Percentiles rank a stretch among this genome's conserved stretches.
Conservation (phyloP, 1,139 yeast species). For the Citeromyces siamensis region DNA sequence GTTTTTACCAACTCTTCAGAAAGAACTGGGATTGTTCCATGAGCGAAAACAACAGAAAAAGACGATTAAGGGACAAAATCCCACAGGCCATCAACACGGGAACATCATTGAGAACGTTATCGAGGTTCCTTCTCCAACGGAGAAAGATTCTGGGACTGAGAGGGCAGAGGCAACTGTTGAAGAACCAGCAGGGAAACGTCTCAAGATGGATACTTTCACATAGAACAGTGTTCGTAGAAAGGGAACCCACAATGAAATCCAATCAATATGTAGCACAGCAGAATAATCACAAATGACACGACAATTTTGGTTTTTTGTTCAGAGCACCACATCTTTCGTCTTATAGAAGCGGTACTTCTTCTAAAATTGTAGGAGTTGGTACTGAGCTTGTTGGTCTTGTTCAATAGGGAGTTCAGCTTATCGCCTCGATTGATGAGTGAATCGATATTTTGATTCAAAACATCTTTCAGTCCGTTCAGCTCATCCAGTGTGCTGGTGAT, state of each 20-base stretch:
- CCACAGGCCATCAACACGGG: conserved; percentile 17
- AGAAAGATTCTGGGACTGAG: conserved; percentile 4
- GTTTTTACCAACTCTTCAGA: conserved; percentile 39
- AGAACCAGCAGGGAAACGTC: conserved; percentile 1
- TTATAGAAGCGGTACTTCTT: conserved; percentile 53
- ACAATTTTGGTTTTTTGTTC: conserved; percentile 31
- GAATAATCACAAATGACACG: conserved; percentile 15
- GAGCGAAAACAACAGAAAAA: conserved; percentile 28
- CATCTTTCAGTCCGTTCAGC: conserved; percentile 37
- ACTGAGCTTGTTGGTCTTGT: conserved; percentile 70
- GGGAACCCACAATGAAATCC: conserved; percentile 45
- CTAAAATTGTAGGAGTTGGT: conserved; percentile 61
- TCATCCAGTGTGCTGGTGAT: conserved; percentile 33
- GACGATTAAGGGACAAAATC: conserved; percentile 8
- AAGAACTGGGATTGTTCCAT: conserved; percentile 34
- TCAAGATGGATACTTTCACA: background rate
- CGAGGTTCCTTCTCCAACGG: too few relatives aligned
- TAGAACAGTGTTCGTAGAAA: conserved; percentile 15
- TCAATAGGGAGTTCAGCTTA: conserved; percentile 58
- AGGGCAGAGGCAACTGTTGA: too few relatives aligned
- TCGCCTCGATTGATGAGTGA: conserved; percentile 73
- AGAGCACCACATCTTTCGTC: conserved; percentile 57
- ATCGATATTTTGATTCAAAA: conserved; percentile 62
- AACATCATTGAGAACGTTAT: conserved; percentile 5
- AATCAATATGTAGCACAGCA: conserved; percentile 27